Evolutionary conservation across 2,329 filamentous ascomycete species (phyloP), one percentile per base, ranked within the genome.

Genomic region (Helicocarpus griseus): DNA sequence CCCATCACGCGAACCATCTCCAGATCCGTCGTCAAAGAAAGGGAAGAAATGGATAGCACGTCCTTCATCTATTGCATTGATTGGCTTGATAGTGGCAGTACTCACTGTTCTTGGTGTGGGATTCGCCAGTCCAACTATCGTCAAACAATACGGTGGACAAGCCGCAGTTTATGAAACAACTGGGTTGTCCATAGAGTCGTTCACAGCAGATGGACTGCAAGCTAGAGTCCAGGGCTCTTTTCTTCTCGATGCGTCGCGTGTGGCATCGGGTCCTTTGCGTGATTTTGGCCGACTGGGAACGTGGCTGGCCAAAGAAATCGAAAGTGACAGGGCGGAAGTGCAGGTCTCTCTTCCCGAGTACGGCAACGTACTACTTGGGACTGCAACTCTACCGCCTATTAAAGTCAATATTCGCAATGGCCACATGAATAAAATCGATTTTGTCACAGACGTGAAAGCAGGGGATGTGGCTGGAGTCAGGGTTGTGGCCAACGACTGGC

Each of bases 81-180:
- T 77, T 1, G 52, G 85, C 2, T 71, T 97, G 7, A 85, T 78
- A 46, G 58, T 80, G 1, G 61, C 83, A 5, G 75, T 85, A 5
- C 60, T 91, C 21, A 65, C 77, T 26, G 88, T 95, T 59, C 82
- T 96, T 53, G 69, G 86, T 14, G 73, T 91, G 51, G 88, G 83
- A 14, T 95, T 95, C 70, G 79, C 95, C 50, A 80, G 86, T 0
- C 90, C 91, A 1, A 82, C 85, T 14, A 81, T 85, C 6, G 81
- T 95, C 9, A 82, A 95, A 68, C 80, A 88, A 64, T 98, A 98
- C 68, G 87, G 86, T 46, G 85, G 91, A 69, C 77, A 90, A 66
- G 88, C 90, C 2, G 77, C 85, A 22, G 82, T 91, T 17, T 80
- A 98, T 58, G 82, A 90, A 63, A 88, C 93, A 1, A 89, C 85